A percentile compares a stretch with the other conserved stretches of the same genome.
phyloP scores from a whole-genome alignment of 306 rosid species.

The Prinsepia uniflora region DNA sequence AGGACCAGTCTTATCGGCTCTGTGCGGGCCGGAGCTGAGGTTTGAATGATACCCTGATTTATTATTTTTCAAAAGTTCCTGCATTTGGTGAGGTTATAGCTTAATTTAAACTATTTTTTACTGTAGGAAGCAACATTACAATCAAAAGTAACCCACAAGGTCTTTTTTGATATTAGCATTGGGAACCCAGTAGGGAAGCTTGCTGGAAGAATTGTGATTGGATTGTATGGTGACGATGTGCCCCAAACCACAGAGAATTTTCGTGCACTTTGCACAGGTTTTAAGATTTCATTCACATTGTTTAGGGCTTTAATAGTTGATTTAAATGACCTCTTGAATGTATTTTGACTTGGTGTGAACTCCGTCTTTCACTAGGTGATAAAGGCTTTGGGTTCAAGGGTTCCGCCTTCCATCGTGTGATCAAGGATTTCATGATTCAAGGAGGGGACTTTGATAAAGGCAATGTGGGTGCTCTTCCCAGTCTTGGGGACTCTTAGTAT shows the following conservation, averaged over 20 bases:
- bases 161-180: constrained; percentile 73
- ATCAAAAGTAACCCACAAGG: constrained; percentile 82
- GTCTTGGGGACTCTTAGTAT: neutral
- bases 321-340: neutral
- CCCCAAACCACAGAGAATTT: constrained; percentile 90
- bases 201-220: constrained; percentile 82
- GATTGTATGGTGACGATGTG: constrained; percentile 92
- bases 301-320: constrained; percentile 4
- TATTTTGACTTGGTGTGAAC: neutral
- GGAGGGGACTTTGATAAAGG: constrained; percentile 95
- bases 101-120: neutral
- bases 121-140: constrained; percentile 49
- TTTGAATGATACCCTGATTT: neutral
- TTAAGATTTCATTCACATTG: neutral
- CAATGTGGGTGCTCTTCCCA: constrained; percentile 52
- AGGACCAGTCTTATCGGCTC: constrained; percentile 19
- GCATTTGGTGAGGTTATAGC: neutral
- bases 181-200: constrained; percentile 96
- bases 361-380: constrained; percentile 52
- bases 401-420: constrained; percentile 80
- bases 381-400: constrained; percentile 92
- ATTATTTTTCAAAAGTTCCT: neutral
- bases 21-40: constrained; percentile 58
- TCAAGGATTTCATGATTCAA: constrained; percentile 98
- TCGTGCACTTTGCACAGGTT: constrained; percentile 96